phyloP scores from a whole-genome alignment of 352 stramenopile genomes.

The Nothophytophthora sp. region DNA sequence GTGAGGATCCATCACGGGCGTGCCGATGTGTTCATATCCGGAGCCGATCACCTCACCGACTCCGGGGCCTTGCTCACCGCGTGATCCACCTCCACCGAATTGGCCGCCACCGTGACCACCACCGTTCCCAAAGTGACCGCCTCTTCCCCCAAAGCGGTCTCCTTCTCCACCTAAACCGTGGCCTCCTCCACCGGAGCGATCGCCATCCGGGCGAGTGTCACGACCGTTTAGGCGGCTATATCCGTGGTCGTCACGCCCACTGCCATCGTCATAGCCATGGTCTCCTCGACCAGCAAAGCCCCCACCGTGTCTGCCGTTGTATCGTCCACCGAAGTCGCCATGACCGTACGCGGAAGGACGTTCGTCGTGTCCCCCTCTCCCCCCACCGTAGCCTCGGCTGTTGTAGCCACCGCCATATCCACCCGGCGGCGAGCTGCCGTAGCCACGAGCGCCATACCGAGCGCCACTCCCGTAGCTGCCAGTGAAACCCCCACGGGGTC shows the following conservation, averaged over 20 bases:
- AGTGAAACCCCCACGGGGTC: too few relatives aligned
- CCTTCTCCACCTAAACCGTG: too few relatives aligned
- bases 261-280: conserved; percentile 4
- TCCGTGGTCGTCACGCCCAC: conserved; percentile 7
- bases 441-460: conserved; percentile 5
- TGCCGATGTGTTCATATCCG: conserved; percentile 51
- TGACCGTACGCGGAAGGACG: conserved; percentile 13
- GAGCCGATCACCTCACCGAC: conserved; percentile 33
- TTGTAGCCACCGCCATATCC: conserved; percentile 26
- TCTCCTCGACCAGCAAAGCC: background rate
- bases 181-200: too few relatives aligned
- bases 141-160: too few relatives aligned
- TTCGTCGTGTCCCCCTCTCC: conserved; percentile 2
- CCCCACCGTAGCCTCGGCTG: conserved; percentile 4
- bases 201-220: too few relatives aligned
- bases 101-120: conserved; percentile 16
- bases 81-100: conserved; percentile 14
- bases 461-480: conserved; percentile 15
- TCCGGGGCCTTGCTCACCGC: conserved; percentile 29
- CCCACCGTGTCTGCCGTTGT: conserved; percentile 2
- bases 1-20: conserved; percentile 43
- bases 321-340: conserved; percentile 23
- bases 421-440: conserved; percentile 14
- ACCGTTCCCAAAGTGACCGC: conserved; percentile 8
- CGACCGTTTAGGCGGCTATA: conserved; percentile 6